Percentiles rank a stretch among this genome's conserved stretches.
phyloP scores from a whole-genome alignment of 352 stramenopile species.

The Phytophthora megakarya region DNA sequence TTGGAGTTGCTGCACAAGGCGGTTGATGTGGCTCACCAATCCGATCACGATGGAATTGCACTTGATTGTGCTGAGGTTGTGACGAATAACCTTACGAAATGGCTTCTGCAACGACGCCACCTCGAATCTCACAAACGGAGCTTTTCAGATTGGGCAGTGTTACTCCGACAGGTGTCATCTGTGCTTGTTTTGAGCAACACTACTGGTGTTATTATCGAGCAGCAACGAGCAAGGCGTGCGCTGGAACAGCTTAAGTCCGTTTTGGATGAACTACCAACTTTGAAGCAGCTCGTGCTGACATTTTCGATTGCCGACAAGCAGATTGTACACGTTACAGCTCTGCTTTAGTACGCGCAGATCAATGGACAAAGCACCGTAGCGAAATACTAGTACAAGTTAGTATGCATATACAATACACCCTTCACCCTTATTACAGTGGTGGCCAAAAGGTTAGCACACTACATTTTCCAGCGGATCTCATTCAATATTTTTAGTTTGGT shows the following conservation, averaged over 20 bases:
- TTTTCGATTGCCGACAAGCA: slow-evolving; percentile 5
- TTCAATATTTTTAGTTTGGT: too few species aligned
- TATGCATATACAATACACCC: too few species aligned
- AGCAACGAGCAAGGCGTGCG: slow-evolving; percentile 24
- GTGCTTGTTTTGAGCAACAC: slow-evolving; percentile 29
- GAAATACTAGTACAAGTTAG: too few species aligned
- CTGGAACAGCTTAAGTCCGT: slow-evolving; percentile 41
- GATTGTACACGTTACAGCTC: slow-evolving; percentile 16
- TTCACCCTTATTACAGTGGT: too few species aligned
- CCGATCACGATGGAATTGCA: slow-evolving; percentile 2
- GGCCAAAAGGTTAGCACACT: too few species aligned
- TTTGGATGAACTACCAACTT: slow-evolving; percentile 44
- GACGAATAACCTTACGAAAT: slow-evolving; percentile 30
- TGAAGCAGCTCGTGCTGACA: slow-evolving; percentile 53
- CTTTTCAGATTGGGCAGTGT: slow-evolving; percentile 52
- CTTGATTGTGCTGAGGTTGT: slow-evolving; percentile 46
- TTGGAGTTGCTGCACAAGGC: slow-evolving; percentile 43
- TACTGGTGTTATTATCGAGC: background rate
- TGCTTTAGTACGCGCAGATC: slow-evolving; percentile 40
- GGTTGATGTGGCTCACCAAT: slow-evolving; percentile 22
- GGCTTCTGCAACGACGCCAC: slow-evolving; percentile 51
- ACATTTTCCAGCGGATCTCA: too few species aligned
- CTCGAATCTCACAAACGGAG: slow-evolving; percentile 48
- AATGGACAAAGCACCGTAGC: slow-evolving; percentile 2
- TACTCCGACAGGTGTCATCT: slow-evolving; percentile 41